phyloP scores from a whole-genome alignment of 352 stramenopile genomes.

The Phytophthora sp. region DNA sequence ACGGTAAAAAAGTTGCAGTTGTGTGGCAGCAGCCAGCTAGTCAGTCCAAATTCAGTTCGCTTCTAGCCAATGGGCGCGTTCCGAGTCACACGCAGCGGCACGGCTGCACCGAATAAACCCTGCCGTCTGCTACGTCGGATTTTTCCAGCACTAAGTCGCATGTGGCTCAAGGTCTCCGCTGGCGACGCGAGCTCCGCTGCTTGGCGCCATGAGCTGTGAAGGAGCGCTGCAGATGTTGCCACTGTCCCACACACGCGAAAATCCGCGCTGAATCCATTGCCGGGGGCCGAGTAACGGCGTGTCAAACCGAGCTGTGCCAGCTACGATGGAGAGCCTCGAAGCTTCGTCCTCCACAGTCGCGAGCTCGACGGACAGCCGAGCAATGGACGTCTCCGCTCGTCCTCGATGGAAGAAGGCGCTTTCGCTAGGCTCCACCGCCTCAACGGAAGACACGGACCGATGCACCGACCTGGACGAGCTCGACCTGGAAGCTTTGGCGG shows the following conservation, averaged over 20 bases:
- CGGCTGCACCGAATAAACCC: neutral
- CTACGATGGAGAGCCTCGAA: constrained; percentile 12
- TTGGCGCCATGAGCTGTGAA: neutral
- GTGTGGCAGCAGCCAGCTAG: constrained; percentile 14
- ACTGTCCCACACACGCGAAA: constrained; percentile 18
- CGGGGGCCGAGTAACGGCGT: constrained; percentile 5
- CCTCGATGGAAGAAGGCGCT: constrained; percentile 36
- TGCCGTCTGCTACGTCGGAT: neutral
- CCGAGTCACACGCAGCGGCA: constrained; percentile 6
- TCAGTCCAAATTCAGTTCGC: constrained; percentile 7
- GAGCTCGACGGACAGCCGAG: constrained; percentile 12
- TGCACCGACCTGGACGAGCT: constrained; percentile 36
- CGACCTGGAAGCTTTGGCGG: constrained; percentile 28
- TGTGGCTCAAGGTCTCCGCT: constrained; percentile 5
- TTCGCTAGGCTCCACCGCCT: constrained; percentile 26
- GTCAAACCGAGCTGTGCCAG: constrained; percentile 1
- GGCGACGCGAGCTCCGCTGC: neutral
- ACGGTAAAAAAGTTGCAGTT: constrained; percentile 13
- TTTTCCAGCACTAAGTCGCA: neutral
- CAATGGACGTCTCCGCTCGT: constrained; percentile 16
- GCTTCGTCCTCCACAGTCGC: constrained; percentile 22
- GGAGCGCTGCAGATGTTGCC: constrained; percentile 5
- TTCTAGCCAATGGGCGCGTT: constrained; percentile 6
- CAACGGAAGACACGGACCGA: constrained; percentile 20
- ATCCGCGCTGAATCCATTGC: constrained; percentile 18